Evolutionary conservation across 2,329 filamentous ascomycete species (phyloP), one percentile per base, ranked within the genome.

Genomic region (Neofusicoccum cordaticola): DNA sequence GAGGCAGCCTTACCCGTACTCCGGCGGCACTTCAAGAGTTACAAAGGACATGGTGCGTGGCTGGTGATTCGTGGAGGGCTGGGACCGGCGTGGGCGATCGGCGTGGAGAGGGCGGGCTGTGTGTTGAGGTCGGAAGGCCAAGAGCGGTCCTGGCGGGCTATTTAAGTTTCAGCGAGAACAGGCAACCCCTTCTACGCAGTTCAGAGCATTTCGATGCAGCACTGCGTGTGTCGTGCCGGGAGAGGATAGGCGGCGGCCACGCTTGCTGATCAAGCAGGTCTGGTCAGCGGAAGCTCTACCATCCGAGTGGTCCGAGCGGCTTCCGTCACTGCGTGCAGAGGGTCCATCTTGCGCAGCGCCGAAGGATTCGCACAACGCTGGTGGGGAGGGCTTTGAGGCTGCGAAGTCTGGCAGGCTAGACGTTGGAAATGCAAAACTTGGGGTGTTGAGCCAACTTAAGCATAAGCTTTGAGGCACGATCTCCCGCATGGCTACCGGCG

Each of bases 1-100:
- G n/a, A 15, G 39, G 9, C 57, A 37, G 11, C 70, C 73, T 34
- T 75, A 76, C 74, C 74, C 69, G 63, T 76, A 76, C 13, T 72
- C 68, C 39, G 64, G 61, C 8, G 72, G 69, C 58, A 76, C 35
- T 42, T 71, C 62, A 47, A 75, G 63, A 47, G 69, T 67, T 11
- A 67, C 42, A 17, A 65, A 34, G 47, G 63, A 47, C 47, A 62
- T 53, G 13, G 13, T 61, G n/a, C 13, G 48, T n/a, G 2, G 42
- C 27, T 35, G 19, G 44, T 53, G 35, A 15, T 53, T 63, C 22
- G 62, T 41, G 31, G 37, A 27, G 7, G 41, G n/a, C 9, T 47
- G 47, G 27, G 48, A 39, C 9, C 4, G 50, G 8, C 27, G 15
- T 47, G 22, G 31, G 17, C 31, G 31, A 63, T 63, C 41, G 39